A percentile compares a stretch with the other conserved stretches of the same genome.
These are phyloP conservation scores for Tulasnella sp. DNA, from an alignment of 768 basidiomycete genomes.

Conservation along the genomic window DNA sequence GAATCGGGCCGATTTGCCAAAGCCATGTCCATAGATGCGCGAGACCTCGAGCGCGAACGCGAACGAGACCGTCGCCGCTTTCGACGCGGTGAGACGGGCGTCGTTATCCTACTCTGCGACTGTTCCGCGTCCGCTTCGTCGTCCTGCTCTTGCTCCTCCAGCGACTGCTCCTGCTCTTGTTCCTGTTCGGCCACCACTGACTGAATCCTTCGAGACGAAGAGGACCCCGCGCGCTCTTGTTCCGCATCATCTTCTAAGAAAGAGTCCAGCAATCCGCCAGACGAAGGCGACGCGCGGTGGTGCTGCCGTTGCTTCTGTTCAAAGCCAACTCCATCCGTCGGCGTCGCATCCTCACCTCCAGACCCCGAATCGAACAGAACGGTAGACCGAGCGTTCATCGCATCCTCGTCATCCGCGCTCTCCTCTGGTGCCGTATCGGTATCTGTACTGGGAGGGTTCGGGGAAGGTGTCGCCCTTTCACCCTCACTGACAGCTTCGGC, in stretches of 20 bases:
- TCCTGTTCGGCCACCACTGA: slow-evolving; percentile 25
- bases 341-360: no score
- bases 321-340: no score
- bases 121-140: slow-evolving; percentile 10
- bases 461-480: slow-evolving; percentile 37
- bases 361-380: no score
- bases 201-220: neutral
- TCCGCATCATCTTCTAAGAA: slow-evolving; percentile 29
- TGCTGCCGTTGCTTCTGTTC: no score
- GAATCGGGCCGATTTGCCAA: slow-evolving; percentile 9
- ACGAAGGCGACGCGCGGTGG: no score
- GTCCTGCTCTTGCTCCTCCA: slow-evolving; percentile 13
- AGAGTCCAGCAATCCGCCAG: no score
- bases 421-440: slow-evolving; percentile 7
- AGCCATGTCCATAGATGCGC: neutral
- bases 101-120: slow-evolving; percentile 5
- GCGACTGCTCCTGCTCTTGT: slow-evolving; percentile 1
- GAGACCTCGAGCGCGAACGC: slow-evolving; percentile 10
- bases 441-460: neutral
- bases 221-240: slow-evolving; percentile 9
- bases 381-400: no score
- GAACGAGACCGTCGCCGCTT: slow-evolving; percentile 7
- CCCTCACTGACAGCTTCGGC: slow-evolving; percentile 54
- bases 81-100: neutral
- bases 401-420: neutral